Evolutionary conservation across 495 filamentous ascomycete genomes (phyloP).

Genomic region (Hypoxylon intermedium): DNA sequence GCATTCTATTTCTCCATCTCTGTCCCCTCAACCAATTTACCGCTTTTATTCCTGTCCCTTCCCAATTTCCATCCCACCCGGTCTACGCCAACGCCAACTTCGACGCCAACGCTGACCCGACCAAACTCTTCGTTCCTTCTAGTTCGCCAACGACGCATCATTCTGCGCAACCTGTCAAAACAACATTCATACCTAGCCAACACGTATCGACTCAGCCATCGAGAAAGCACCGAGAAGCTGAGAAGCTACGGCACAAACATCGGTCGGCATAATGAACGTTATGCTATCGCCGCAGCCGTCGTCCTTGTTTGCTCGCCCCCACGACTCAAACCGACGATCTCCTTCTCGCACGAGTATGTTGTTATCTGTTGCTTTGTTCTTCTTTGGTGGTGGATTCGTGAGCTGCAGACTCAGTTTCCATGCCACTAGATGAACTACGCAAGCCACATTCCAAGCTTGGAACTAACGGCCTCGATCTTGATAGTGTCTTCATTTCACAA

Average conservation of each 20-base stretch:
- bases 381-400: neutral
- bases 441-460: conserved; percentile 33
- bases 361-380: conserved; percentile 5
- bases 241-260: conserved; percentile 4
- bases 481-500: conserved; percentile 63
- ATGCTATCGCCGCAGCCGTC: conserved; percentile 65
- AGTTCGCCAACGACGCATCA: too few relatives aligned
- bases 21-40: too few relatives aligned
- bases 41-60: too few relatives aligned
- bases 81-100: too few relatives aligned
- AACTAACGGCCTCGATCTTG: conserved; percentile 9
- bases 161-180: too few relatives aligned
- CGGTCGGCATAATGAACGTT: conserved; percentile 56
- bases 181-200: too few relatives aligned
- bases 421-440: conserved; percentile 2
- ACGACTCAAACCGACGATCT: conserved; percentile 73
- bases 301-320: conserved; percentile 78
- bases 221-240: neutral
- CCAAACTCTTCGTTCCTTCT: too few relatives aligned
- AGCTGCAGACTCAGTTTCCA: conserved; percentile 7
- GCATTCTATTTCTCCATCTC: too few relatives aligned
- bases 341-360: conserved; percentile 71
- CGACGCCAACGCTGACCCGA: neutral
- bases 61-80: too few relatives aligned
- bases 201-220: neutral